A percentile compares a stretch with the other conserved stretches of the same genome.
Evolutionary conservation across 179 eudicot species (phyloP).

Genomic region (Amaranthus tricolor): DNA sequence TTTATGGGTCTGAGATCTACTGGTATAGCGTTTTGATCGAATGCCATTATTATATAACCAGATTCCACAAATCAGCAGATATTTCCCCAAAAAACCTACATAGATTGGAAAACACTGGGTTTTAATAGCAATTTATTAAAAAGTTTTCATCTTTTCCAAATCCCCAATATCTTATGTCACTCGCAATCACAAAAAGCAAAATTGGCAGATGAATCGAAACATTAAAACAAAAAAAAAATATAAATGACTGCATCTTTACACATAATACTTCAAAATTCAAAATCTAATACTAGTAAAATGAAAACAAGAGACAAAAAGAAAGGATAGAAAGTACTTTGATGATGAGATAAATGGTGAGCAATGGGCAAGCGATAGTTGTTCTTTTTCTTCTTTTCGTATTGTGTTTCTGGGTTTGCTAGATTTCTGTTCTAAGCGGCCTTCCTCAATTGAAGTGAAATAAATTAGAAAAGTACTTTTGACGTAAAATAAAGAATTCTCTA

Average conservation of each 20-base stretch:
- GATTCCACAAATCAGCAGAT: neutral
- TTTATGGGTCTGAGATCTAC: conserved; percentile 63
- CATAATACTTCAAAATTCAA: no score
- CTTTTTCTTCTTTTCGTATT: neutral
- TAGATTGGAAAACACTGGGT: neutral
- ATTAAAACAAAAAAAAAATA: no score
- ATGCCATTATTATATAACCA: conserved; percentile 42
- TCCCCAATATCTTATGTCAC: no score
- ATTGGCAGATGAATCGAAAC: no score
- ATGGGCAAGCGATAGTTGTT: neutral
- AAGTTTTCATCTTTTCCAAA: no score
- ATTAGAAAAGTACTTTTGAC: no score
- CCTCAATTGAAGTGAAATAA: neutral
- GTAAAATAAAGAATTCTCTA: no score
- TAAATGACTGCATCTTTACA: no score
- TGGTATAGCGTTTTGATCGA: conserved; percentile 65
- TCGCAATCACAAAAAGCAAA: no score
- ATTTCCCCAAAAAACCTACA: conserved; percentile 1
- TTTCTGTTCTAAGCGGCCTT: neutral
- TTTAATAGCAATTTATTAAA: neutral
- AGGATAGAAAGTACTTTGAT: neutral
- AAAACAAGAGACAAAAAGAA: neutral
- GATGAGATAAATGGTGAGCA: neutral
- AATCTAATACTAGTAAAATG: no score
- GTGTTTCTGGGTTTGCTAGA: neutral